Base-by-base conservation (phyloP, 805 yeast species). In the Scheffersomyces ergatensis region DNA sequence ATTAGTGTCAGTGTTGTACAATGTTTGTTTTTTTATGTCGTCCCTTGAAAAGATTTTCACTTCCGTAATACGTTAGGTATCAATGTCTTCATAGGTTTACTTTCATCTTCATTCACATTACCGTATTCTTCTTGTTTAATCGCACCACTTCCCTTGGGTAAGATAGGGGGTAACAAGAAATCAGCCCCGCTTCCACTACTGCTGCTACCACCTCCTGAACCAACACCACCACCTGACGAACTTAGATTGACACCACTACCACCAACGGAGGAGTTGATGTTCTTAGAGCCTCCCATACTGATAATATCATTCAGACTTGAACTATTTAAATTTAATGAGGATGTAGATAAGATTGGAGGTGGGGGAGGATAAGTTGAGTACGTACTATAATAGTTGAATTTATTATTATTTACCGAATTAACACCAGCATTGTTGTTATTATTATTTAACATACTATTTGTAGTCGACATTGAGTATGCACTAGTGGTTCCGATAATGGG, bases 311-410 rank as follows among this genome's bases (percentile, higher is more conserved):
- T 20, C 13, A 12, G n/a, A 12, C 5, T 6, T n/a, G n/a, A 14
- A 20, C 17, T 14, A 33, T 21, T 34, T 20, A 34, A 34, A 5
- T 5, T 19, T 31, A 32, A 14, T 3, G 40, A 29, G 11, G 48
- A 37, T 7, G 40, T 24, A 8, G 48, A 37, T n/a, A 44, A 30
- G 7, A 44, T 36, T 12, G 43, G 46, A 17, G 48, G 45, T 3
- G 47, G 48, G 7, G 51, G 48, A 5, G 50, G 47, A 19, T 35
- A 39, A 5, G 45, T 29, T 37, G 48, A 41, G 24, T 39, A 44
- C 17, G 14, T 23, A 14, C 25, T 29, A 33, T 42, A 44, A 14
- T 40, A 26, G 14, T 23, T 23, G 20, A 25, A 30, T 14, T 29
- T 29, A 12, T 14, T 16, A 23, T 20, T 18, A 21, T 31, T 37